A percentile compares a stretch with the other conserved stretches of the same genome.
phyloP scores from a whole-genome alignment of 225 moss, liverwort and hornwort genomes.

The Takakia lepidozioides region DNA sequence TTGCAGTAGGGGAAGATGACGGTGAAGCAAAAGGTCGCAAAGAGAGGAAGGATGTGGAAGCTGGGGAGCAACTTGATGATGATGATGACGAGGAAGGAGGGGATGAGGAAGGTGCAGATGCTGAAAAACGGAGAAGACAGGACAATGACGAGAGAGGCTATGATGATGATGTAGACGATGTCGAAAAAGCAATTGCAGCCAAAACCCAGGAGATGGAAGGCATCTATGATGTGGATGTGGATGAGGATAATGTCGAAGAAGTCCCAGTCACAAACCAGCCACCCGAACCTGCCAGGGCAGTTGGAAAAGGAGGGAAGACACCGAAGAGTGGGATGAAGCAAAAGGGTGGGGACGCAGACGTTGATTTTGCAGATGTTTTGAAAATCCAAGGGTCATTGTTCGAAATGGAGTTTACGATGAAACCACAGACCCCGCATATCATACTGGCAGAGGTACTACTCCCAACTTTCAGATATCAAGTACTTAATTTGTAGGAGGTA shows the following conservation, averaged over 20 bases:
- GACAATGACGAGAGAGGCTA: slow-evolving; percentile 95
- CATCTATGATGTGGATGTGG: slow-evolving; percentile 37
- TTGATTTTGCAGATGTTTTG: slow-evolving; percentile 26
- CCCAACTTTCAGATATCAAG: neutral
- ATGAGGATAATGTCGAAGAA: slow-evolving; percentile 21
- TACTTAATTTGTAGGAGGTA: too few species aligned
- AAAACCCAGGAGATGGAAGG: slow-evolving; percentile 44
- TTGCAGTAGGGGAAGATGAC: slow-evolving; percentile 36
- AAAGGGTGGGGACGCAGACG: slow-evolving; percentile 13
- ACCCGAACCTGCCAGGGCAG: slow-evolving; percentile 19
- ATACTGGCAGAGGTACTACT: slow-evolving; percentile 73
- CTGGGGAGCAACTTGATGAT: slow-evolving; percentile 61
- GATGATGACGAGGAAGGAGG: slow-evolving; percentile 78
- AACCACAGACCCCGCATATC: slow-evolving; percentile 48
- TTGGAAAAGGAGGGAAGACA: slow-evolving; percentile 11
- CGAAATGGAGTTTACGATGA: slow-evolving; percentile 57
- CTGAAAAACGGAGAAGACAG: slow-evolving; percentile 84
- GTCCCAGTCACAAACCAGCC: slow-evolving; percentile 8
- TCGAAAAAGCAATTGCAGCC: slow-evolving; percentile 80
- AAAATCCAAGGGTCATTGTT: slow-evolving; percentile 37
- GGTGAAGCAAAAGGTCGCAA: slow-evolving; percentile 22
- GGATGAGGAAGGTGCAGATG: slow-evolving; percentile 91
- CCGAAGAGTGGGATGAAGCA: slow-evolving; percentile 20
- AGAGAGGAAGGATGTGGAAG: slow-evolving; percentile 43
- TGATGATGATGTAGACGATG: slow-evolving; percentile 80